phyloP scores from a whole-genome alignment of 192 early-diverging fungal species.

The Gaertneriomyces semiglobifer region DNA sequence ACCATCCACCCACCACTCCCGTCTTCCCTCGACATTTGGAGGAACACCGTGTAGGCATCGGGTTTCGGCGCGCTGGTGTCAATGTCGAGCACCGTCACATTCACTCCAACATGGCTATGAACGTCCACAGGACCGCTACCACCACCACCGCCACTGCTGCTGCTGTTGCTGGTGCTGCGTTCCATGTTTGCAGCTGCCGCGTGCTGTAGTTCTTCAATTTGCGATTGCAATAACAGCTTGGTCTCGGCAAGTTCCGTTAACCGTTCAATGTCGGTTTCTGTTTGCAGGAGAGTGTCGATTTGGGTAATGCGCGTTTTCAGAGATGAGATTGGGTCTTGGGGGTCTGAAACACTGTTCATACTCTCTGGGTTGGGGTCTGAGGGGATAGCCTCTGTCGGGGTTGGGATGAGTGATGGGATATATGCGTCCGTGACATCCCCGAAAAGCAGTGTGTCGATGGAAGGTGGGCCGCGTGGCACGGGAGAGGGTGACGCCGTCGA shows the following conservation, averaged over 20 bases:
- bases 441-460: neutral
- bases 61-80: neutral
- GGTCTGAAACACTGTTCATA: neutral
- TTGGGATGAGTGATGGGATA: too few species aligned
- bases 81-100: slow-evolving; percentile 7
- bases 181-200: slow-evolving; percentile 12
- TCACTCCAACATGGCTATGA: neutral
- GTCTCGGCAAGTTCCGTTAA: slow-evolving; percentile 25
- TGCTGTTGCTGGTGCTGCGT: neutral
- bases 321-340: neutral
- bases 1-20: slow-evolving; percentile 33
- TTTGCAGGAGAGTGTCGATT: slow-evolving; percentile 20
- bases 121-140: slow-evolving; percentile 22
- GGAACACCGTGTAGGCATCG: neutral
- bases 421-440: too few species aligned
- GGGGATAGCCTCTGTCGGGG: too few species aligned
- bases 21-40: slow-evolving; percentile 14
- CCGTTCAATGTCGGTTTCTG: slow-evolving; percentile 7
- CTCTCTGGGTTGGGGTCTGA: neutral
- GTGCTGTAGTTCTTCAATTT: slow-evolving; percentile 32
- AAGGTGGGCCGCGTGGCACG: too few species aligned
- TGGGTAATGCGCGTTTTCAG: neutral
- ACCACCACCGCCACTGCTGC: slow-evolving; percentile 12
- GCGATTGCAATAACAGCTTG: slow-evolving; percentile 35
- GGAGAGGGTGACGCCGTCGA: too few species aligned